Base-by-base conservation (phyloP, 2,329 filamentous ascomycete species). In the Metarhizium album region DNA sequence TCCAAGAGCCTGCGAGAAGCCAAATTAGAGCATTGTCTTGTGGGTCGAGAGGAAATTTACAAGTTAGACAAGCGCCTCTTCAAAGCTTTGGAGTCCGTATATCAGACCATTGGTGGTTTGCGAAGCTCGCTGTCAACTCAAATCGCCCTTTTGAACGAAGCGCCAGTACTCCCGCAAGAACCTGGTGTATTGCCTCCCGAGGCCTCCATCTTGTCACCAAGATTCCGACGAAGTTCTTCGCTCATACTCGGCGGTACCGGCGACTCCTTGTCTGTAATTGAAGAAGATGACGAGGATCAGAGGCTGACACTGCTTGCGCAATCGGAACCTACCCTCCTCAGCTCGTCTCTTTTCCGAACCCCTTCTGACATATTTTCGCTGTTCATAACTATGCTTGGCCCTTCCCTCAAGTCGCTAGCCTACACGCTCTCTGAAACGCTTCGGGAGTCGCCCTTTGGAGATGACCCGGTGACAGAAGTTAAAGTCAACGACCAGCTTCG, bases 381-480 rank as follows among this genome's bases (percentile, higher is more conserved):
- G 4, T 98, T 97, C 66, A 95, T 98, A 53, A 75, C 79, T 20
- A 82, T 93, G 57, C 74, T 98, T 22, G 93, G 93, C 0, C 93
- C 93, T 1, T 93, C 91, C 0, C 95, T 96, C 83, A 95, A 95
- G 66, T 96, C 91, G 0, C 71, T 98, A n/a, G 88, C 89, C 2
- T 93, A 86, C 59, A 97, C 93, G 0, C 69, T 98, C 38, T 88
- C 89, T 11, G 85, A 94, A 62, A 90, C 95, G 9, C 79, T 98
- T 7, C 84, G 88, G 49, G 90, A 95, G 54, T 77, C 94, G 1
- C 89, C 90, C 0, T 97, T 95, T 66, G 82, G 82, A 4, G 71
- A 80, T 13, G 76, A 78, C 1, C 80, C 85, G 0, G 74, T 83
- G 27, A 82, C 83, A 54, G 74, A 79, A 35, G 85, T 97, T 52